Evolutionary conservation across 176 grass and related monocot genomes (phyloP), one percentile per base, ranked within the genome.

Genomic region (Dactylis glomerata): DNA sequence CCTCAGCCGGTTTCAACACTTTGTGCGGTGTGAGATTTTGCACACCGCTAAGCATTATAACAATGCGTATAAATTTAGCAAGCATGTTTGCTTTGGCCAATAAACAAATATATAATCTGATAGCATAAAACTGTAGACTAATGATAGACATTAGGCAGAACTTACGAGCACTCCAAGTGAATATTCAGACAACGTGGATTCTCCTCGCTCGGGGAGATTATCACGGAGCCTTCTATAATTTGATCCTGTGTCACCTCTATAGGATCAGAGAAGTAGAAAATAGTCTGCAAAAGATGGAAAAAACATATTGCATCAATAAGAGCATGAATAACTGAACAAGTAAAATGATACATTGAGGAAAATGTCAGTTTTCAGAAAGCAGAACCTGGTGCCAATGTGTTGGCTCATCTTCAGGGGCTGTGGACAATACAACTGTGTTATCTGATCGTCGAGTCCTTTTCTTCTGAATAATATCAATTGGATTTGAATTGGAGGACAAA

Each of bases 301-400:
- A 23, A 67, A 41, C 68, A 82, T 28, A 79, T 75, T 86, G 63
- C 31, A 66, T 67, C 14, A 58, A 24, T 75, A 45, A 20, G 19
- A 66, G 34, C 5, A 67, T 26, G 26, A 78, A 33, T 56, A 69
- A 77, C 10, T 6, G 1, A 82, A 28, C 22, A 62, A 50, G 5
- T 52, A 22, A 49, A 66, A 10, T 33, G 8, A 40, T 86, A 65
- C 23, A 1, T 38, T 10, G 82, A 75, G 56, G 68, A 90, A 58
- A 75, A 54, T 2, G 33, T 4, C 32, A 78, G 72, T 54, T 33
- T 10, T 75, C 19, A 70, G n/a, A 73, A 65, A 85, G 77, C n/a
- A 84, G 70, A 85, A 92, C 95, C 88, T 97, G 95, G 50, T 92
- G 92, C 92, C 92, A 97, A 88, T 97, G 95, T 65, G 95, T 97